Evolutionary conservation across 257 asterid species (phyloP).

Genomic region (Coffea canephora): DNA sequence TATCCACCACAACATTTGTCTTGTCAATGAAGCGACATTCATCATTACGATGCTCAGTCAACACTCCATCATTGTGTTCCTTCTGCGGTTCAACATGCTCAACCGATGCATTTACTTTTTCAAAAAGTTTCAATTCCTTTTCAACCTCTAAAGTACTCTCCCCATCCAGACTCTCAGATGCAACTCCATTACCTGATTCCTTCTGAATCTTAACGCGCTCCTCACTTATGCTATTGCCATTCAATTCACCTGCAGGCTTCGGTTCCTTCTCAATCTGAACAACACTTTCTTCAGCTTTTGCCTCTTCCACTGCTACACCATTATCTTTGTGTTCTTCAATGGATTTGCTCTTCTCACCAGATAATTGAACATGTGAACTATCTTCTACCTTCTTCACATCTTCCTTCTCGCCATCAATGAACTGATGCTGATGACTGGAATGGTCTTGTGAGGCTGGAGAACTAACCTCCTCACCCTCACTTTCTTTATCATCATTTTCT

Average conservation of each 20-base stretch:
- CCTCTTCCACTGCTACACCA: conserved; percentile 4
- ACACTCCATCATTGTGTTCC: conserved; percentile 33
- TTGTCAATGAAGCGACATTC: conserved; percentile 27
- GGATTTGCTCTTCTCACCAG: conserved; percentile 17
- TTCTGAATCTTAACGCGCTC: conserved; percentile 26
- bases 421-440: conserved; percentile 26
- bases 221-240: conserved; percentile 16
- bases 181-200: background rate
- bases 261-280: conserved; percentile 32
- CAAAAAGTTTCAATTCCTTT: background rate
- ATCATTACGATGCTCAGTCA: conserved; percentile 33
- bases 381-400: conserved; percentile 26
- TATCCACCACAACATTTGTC: conserved; percentile 21
- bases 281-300: conserved; percentile 16
- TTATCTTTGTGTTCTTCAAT: conserved; percentile 10
- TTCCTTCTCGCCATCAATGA: conserved; percentile 36
- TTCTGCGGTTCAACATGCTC: conserved; percentile 12
- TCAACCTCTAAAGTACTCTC: conserved; percentile 5
- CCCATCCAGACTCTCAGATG: background rate
- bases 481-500: conserved; percentile 53
- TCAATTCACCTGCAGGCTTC: conserved; percentile 28
- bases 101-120: background rate
- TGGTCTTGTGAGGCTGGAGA: conserved; percentile 39
- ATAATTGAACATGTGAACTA: conserved; percentile 8
- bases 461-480: conserved; percentile 34